Base-by-base conservation (phyloP, 345 rosid genomes). In the Hibiscus tridactylites region DNA sequence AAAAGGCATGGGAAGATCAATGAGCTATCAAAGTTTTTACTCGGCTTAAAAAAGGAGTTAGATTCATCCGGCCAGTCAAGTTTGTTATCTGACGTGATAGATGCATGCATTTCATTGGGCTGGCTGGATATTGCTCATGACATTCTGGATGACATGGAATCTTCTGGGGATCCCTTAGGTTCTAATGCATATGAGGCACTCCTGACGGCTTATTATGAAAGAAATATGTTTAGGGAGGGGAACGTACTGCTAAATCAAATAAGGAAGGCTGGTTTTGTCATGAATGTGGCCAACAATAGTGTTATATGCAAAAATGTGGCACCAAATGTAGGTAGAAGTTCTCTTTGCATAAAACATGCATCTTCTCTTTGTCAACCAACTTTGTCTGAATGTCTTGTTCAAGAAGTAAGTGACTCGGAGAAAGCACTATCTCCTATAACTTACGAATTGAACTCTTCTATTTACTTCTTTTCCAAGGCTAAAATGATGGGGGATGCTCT, bases 61-160 rank as follows among this genome's bases (percentile, higher is more conserved):
- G 11, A 11, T 54, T 63, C 74, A 4, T 57, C 54, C 0, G 79
- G 75, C 50, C 75, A 76, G 65, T 75, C 75, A 39, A 60, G 28
- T 15, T 60, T 92, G 74, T 84, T 86, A 77, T 80, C 72, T 21
- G 82, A 84, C 42, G 87, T 90, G 9, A 72, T 90, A 73, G 82
- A 80, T 71, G 90, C 91, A 63, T 88, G 87, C 81, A 79, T 91
- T 75, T 73, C 13, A 59, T 29, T 83, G 63, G 92, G 90, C 76
- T 91, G 96, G 95, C 77, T 80, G 78, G 93, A 88, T 71, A 79
- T 88, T 75, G 97, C 93, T 72, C 97, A 90, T 75, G 98, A 94
- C 80, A 85, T 91, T 75, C 83, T 91, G 81, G 97, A 94, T 78
- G 95, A 88, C 79, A 79, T 83, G 82, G 86, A 82, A 79, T 74